Conservation (phyloP, 371 early-diverging fungal genomes). For the Rhizomucor miehei region DNA sequence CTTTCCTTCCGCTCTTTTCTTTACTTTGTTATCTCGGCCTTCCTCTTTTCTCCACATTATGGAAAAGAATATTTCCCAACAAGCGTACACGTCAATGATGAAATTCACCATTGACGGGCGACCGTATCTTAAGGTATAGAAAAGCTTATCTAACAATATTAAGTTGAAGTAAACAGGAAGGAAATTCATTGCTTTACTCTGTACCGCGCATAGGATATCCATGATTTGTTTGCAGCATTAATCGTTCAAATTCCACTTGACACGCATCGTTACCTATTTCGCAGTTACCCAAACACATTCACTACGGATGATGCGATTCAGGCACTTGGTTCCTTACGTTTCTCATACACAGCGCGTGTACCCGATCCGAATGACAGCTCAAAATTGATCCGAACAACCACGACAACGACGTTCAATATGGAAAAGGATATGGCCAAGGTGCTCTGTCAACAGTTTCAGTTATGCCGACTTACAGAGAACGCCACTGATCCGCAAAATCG, state of each 20-base stretch:
- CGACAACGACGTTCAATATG: conserved; percentile 66
- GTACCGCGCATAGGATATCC: conserved; percentile 50
- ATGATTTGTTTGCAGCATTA: conserved; percentile 62
- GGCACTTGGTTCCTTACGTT: conserved; percentile 50
- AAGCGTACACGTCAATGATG: conserved; percentile 53
- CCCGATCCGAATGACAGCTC: conserved; percentile 63
- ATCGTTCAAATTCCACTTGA: conserved; percentile 57
- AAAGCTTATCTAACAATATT: too few relatives aligned
- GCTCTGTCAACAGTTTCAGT: conserved; percentile 62
- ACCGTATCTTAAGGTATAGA: conserved; percentile 48
- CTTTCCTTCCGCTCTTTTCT: not conserved
- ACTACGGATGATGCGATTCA: conserved; percentile 58
- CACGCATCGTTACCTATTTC: conserved; percentile 54
- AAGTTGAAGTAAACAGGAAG: not conserved
- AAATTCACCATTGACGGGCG: conserved; percentile 50
- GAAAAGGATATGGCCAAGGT: conserved; percentile 63
- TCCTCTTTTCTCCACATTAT: conserved; percentile 1
- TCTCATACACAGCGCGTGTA: conserved; percentile 50
- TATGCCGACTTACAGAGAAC: conserved; percentile 53
- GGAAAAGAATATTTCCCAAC: conserved; percentile 26
- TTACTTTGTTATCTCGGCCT: too few relatives aligned
- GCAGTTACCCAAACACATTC: conserved; percentile 58
- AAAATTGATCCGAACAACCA: conserved; percentile 45
- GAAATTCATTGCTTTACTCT: too few relatives aligned
- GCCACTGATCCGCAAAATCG: conserved; percentile 51